Conservation (phyloP, 257 asterid genomes). For the Rhazya stricta region DNA sequence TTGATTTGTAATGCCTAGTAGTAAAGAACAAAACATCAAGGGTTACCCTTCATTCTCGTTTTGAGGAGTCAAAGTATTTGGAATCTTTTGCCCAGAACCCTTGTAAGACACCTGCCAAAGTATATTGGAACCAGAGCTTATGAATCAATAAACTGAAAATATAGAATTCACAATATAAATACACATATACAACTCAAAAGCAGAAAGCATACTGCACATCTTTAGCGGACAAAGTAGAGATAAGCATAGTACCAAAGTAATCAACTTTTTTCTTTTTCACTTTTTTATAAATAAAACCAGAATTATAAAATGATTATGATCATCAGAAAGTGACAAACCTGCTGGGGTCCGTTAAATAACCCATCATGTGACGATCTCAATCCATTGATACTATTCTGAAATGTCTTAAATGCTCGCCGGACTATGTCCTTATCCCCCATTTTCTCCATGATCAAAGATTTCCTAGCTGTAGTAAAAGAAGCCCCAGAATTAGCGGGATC, state of each 20-base stretch:
- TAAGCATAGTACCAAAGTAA: background rate
- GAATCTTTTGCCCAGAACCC: constrained; percentile 36
- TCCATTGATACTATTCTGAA: constrained; percentile 55
- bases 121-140: constrained; percentile 2
- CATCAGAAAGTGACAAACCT: constrained; percentile 32
- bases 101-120: constrained; percentile 43
- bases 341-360: constrained; percentile 31
- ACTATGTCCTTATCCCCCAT: constrained; percentile 99
- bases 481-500: constrained; percentile 43
- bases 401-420: constrained; percentile 74
- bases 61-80: constrained; percentile 35
- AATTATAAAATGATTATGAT: background rate
- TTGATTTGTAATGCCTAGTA: background rate
- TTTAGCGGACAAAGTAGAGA: background rate
- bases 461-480: constrained; percentile 42
- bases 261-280: background rate
- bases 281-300: background rate
- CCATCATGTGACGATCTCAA: constrained; percentile 35
- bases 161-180: background rate
- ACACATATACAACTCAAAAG: background rate
- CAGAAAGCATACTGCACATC: background rate
- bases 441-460: constrained; percentile 83
- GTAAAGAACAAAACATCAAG: background rate
- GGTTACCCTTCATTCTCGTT: constrained; percentile 63
- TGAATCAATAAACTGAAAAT: background rate